Evolutionary conservation across 2,329 filamentous ascomycete genomes (phyloP).

Genomic region (Aspergillus carbonarius): DNA sequence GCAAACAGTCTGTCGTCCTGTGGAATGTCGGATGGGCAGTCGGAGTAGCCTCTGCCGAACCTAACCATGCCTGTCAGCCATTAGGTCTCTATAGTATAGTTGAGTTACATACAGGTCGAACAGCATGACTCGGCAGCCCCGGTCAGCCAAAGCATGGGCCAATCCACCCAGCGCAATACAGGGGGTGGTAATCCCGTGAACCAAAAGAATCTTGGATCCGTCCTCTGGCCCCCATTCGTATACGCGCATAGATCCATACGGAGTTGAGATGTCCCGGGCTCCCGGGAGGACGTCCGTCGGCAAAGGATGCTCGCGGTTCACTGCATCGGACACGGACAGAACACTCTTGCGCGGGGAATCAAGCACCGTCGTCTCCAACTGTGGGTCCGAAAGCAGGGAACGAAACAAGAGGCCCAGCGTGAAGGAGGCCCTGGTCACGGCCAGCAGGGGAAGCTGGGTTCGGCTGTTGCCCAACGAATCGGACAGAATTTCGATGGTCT

Average conservation of each 20-base stretch:
- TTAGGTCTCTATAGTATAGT: background rate
- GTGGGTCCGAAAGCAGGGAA: constrained; percentile 24
- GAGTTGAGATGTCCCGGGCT: constrained; percentile 59
- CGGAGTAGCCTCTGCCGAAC: constrained; percentile 72
- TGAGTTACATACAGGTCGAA: constrained; percentile 57
- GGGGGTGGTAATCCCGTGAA: constrained; percentile 82
- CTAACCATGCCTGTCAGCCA: constrained; percentile 17
- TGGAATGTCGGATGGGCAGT: constrained; percentile 63
- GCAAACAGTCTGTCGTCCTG: constrained; percentile 74
- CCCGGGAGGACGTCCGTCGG: constrained; percentile 65
- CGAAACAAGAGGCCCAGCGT: constrained; percentile 34
- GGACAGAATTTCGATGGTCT: constrained; percentile 36
- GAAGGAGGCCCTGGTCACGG: constrained; percentile 37
- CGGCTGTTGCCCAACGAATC: constrained; percentile 31
- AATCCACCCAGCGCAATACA: constrained; percentile 67
- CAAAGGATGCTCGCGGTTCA: constrained; percentile 56
- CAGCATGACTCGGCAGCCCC: constrained; percentile 74
- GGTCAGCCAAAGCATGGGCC: constrained; percentile 62
- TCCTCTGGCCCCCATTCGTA: constrained; percentile 78
- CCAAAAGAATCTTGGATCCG: constrained; percentile 69
- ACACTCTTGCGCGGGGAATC: constrained; percentile 39
- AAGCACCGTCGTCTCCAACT: constrained; percentile 21
- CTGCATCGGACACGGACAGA: constrained; percentile 33
- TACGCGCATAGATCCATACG: constrained; percentile 68
- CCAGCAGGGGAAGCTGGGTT: constrained; percentile 33